Base-by-base conservation (phyloP, 2,329 filamentous ascomycete genomes). In the Tolypocladium album region DNA sequence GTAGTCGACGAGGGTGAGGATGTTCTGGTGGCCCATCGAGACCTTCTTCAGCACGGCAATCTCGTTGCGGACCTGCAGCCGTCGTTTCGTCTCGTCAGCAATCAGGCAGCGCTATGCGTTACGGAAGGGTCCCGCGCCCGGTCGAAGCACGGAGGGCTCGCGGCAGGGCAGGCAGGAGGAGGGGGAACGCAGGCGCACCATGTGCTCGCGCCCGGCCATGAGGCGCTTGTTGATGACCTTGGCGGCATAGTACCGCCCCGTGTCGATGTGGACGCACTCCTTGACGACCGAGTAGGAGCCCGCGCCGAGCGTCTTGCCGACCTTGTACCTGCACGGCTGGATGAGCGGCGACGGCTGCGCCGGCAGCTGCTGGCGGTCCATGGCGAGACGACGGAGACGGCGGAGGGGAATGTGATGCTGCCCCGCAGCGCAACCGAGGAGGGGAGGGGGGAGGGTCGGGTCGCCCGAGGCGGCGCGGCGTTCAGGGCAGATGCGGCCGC, bases 161-260 rank as follows among this genome's bases (percentile, higher is more conserved):
- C 34, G 39, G 39, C 43, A 50, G 27, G 38, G 36, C 56, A 34
- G 38, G 36, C 56, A 34, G 39, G 45, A 17, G 9, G 17, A 22
- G 9, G 27, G 27, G 27, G 27, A 5, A 12, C 22, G 45, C 60
- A 50, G 27, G 69, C 76, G 63, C 71, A 97, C 94, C 94, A 99
- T 99, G 75, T 97, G 94, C 77, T 99, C 94, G 67, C 94, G 84
- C 40, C 94, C 94, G 8, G 92, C 90, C 94, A 99, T 99, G 66
- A 99, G 80, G 61, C 93, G 84, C 82, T 99, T 99, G 79, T 99
- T 99, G 76, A 99, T 99, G 64, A 99, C 94, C 75, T 99, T 99
- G 63, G 94, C 93, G 36, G 94, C 94, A 86, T 97, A 99, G 76
- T 97, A 97, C 66, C 92, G 87, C 55, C 93, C 93, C 0, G 94